Conservation (phyloP, 495 filamentous ascomycete genomes). For the Aspergillus conjunctus region DNA sequence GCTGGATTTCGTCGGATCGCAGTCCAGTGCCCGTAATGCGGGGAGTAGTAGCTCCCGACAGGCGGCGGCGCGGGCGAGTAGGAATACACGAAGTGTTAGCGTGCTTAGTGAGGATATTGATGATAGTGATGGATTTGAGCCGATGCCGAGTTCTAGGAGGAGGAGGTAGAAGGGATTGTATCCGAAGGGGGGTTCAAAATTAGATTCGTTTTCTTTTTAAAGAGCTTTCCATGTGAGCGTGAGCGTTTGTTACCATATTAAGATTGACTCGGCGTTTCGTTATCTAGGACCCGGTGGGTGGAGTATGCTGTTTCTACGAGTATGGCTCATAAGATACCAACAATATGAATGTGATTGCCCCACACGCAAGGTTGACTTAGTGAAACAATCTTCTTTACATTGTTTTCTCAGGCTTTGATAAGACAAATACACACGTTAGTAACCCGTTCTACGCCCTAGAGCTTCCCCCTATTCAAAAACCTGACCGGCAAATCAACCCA, state of each 20-base stretch:
- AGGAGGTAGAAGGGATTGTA: constrained; percentile 15
- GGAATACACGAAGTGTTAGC: constrained; percentile 44
- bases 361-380: too few species aligned
- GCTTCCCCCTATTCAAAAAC: constrained; percentile 42
- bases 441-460: constrained; percentile 22
- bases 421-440: neutral
- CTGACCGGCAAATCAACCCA: constrained; percentile 52
- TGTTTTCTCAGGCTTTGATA: neutral
- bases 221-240: too few species aligned
- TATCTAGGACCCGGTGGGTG: too few species aligned
- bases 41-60: constrained; percentile 29
- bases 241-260: too few species aligned
- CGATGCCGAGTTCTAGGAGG: constrained; percentile 36
- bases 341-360: too few species aligned
- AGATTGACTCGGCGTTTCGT: too few species aligned
- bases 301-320: too few species aligned
- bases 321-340: too few species aligned
- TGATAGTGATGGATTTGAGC: constrained; percentile 84
- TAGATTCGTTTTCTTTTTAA: too few species aligned
- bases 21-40: constrained; percentile 38
- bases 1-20: constrained; percentile 69
- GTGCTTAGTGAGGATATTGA: constrained; percentile 57
- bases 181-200: too few species aligned
- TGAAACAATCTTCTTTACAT: neutral
- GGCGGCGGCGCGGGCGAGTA: constrained; percentile 46